Conservation (phyloP, 352 stramenopile genomes). For the Aphanomyces euteiches region DNA sequence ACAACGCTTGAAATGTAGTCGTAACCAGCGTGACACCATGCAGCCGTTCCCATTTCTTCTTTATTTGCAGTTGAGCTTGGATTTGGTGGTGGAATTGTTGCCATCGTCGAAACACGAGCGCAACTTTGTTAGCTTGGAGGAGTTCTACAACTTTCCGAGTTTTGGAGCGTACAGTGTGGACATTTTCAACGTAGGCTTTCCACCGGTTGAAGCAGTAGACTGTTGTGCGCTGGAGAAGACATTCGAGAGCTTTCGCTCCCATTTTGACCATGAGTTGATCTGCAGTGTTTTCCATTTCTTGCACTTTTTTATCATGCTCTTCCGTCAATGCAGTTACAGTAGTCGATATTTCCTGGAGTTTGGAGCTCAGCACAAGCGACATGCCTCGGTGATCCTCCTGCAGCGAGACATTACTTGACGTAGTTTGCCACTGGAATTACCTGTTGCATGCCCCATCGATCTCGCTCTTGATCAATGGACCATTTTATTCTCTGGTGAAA, state of each 20-base stretch:
- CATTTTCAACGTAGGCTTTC: slow-evolving; percentile 18
- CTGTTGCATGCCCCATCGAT: neutral
- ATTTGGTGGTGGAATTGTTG: slow-evolving; percentile 8
- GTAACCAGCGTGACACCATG: neutral
- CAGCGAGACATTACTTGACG: too few species aligned
- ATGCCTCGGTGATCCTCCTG: too few species aligned
- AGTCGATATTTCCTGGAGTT: neutral
- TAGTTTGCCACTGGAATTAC: neutral
- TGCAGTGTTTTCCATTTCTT: neutral
- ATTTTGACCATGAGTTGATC: neutral
- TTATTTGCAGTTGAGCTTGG: neutral
- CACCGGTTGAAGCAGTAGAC: slow-evolving; percentile 28
- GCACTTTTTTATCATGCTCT: neutral
- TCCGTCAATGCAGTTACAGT: neutral
- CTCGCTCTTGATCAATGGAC: neutral
- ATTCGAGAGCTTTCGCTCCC: slow-evolving; percentile 16
- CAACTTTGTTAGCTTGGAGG: slow-evolving; percentile 3
- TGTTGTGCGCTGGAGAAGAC: slow-evolving; percentile 15
- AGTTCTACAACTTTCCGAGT: neutral
- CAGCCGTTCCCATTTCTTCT: slow-evolving; percentile 1
- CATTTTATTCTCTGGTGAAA: neutral
- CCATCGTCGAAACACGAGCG: slow-evolving; percentile 14
- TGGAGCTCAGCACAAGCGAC: neutral
- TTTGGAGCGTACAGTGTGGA: neutral
- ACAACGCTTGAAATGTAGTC: neutral